A percentile compares a stretch with the other conserved stretches of the same genome.
Evolutionary conservation across 202 grass and related monocot genomes (phyloP).

Genomic region (Zizania palustris): DNA sequence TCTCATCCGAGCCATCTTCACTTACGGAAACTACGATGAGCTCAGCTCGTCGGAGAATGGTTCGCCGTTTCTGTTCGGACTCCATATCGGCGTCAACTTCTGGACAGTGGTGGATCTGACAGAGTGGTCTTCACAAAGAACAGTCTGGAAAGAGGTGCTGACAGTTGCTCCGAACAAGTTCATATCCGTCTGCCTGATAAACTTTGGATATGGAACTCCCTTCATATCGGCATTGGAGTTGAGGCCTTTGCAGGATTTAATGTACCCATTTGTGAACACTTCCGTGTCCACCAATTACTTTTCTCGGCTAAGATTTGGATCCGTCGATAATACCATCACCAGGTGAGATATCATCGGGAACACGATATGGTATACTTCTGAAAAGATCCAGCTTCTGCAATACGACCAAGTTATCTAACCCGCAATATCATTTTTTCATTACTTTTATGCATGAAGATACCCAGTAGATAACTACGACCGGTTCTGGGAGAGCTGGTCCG

Average conservation of each 20-base stretch:
- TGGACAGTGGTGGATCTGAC: slow-evolving; percentile 11
- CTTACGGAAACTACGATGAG: slow-evolving; percentile 22
- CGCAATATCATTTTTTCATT: too few relatives aligned
- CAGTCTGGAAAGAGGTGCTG: too few relatives aligned
- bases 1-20: too few relatives aligned
- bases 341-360: not conserved
- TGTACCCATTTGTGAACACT: slow-evolving; percentile 21
- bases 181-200: not conserved
- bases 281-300: too few relatives aligned
- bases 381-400: too few relatives aligned
- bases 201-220: not conserved
- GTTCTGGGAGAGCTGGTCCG: not conserved
- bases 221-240: not conserved
- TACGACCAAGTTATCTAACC: too few relatives aligned
- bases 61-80: not conserved
- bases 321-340: not conserved
- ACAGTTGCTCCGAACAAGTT: too few relatives aligned
- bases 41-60: not conserved
- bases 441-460: too few relatives aligned
- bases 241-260: too few relatives aligned
- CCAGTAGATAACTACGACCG: not conserved
- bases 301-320: not conserved
- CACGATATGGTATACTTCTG: too few relatives aligned
- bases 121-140: not conserved
- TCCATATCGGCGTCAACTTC: slow-evolving; percentile 27